Percentiles rank a stretch among this genome's conserved stretches.
phyloP scores from a whole-genome alignment of 371 early-diverging fungal species.

The Mortierella sp. region DNA sequence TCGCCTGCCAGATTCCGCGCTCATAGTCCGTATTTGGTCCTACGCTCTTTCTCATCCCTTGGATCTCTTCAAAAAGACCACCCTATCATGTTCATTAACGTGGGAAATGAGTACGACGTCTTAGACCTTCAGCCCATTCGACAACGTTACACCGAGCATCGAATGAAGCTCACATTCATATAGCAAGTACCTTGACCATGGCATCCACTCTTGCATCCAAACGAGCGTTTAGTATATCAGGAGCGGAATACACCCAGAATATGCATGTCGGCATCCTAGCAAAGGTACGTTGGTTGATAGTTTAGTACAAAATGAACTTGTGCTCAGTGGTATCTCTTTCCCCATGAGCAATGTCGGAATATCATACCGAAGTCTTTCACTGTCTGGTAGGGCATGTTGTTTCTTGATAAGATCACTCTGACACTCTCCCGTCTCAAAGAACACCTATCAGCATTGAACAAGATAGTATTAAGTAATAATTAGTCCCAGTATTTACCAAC shows the following conservation, averaged over 20 bases:
- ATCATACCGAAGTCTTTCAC: conserved; percentile 54
- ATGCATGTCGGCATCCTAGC: conserved; percentile 74
- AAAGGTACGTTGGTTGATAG: neutral
- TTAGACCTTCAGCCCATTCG: neutral
- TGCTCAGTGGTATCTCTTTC: neutral
- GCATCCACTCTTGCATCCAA: conserved; percentile 87
- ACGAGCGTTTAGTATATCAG: conserved; percentile 74
- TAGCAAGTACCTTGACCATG: conserved; percentile 76
- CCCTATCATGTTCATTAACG: conserved; percentile 49
- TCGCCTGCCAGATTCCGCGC: conserved; percentile 87
- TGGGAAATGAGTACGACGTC: neutral
- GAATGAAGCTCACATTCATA: neutral
- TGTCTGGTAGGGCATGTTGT: conserved; percentile 65
- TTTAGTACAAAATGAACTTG: neutral
- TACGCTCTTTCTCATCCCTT: conserved; percentile 70
- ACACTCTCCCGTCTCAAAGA: conserved; percentile 76
- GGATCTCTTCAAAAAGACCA: conserved; percentile 88
- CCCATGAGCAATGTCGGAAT: no score
- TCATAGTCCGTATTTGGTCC: conserved; percentile 75
- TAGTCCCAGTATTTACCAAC: neutral
- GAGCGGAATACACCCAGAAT: conserved; percentile 91
- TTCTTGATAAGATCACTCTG: conserved; percentile 81
- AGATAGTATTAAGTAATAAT: neutral
- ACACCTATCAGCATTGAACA: conserved; percentile 63
- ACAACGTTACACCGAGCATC: neutral